Evolutionary conservation across 169 alveolate genomes (phyloP).

Genomic region (Cryptosporidium xiaoi): DNA sequence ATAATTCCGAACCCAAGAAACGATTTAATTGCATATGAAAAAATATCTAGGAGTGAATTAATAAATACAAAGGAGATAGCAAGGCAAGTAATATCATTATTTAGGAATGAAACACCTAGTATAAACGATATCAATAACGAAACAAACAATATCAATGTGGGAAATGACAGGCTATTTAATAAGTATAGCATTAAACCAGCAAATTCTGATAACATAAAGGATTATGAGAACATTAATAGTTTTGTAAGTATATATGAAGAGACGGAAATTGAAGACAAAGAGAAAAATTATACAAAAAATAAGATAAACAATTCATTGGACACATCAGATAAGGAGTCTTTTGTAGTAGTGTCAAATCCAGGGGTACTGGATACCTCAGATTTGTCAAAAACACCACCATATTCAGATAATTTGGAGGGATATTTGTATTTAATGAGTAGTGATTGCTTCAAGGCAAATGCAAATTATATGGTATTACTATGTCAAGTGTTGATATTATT

Average conservation of each 20-base stretch:
- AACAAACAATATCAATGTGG: neutral
- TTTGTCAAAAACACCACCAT: neutral
- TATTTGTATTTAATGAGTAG: neutral
- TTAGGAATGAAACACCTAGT: neutral
- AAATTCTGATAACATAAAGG: neutral
- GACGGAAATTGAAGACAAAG: neutral
- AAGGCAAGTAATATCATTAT: neutral
- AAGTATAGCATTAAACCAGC: neutral
- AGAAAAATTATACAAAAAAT: neutral
- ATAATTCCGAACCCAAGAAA: slow-evolving; percentile 1
- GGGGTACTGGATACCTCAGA: neutral
- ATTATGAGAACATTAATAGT: neutral
- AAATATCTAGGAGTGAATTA: neutral
- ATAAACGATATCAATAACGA: neutral
- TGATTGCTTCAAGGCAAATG: no score
- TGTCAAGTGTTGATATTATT: neutral
- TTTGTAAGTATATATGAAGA: neutral
- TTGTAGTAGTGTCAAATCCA: neutral
- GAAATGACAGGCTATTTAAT: neutral
- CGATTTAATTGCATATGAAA: neutral
- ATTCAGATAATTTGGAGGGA: neutral
- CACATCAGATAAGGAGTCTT: neutral
- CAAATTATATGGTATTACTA: no score
- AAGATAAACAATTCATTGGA: neutral
- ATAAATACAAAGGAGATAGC: neutral